These are phyloP conservation scores for Solanum chacoense DNA, from an alignment of 305 asterid species.

Conservation along the genomic window DNA sequence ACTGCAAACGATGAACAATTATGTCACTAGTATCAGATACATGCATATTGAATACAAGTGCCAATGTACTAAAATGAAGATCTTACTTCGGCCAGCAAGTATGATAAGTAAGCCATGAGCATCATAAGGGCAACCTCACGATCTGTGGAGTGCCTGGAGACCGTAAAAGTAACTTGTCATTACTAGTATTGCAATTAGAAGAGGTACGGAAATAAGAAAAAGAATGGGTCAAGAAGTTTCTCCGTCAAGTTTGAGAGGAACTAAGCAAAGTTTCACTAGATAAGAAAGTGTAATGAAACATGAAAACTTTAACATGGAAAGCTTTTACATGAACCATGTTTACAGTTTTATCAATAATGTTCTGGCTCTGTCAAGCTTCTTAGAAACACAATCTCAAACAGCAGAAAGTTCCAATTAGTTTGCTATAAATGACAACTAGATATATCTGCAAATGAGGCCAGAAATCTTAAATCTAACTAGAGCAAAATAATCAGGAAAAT, in stretches of 20 bases:
- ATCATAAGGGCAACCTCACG: slow-evolving; percentile 33
- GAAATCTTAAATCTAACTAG: neutral
- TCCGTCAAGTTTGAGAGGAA: neutral
- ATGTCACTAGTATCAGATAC: neutral
- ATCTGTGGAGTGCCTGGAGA: slow-evolving; percentile 29
- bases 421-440: neutral
- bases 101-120: slow-evolving; percentile 30
- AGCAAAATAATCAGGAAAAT: neutral
- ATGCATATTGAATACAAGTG: neutral
- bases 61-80: neutral
- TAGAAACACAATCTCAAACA: neutral
- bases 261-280: neutral
- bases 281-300: neutral
- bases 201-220: neutral
- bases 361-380: neutral
- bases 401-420: neutral
- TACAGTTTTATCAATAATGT: neutral
- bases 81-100: slow-evolving; percentile 27
- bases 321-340: neutral
- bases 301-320: neutral
- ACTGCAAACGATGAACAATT: slow-evolving; percentile 10
- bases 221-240: neutral
- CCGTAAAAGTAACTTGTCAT: neutral
- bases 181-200: neutral
- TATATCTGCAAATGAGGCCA: neutral